Percentiles rank a stretch among this genome's conserved stretches.
These are phyloP conservation scores for Cercis canadensis DNA, from an alignment of 306 rosid genomes.

Conservation along the genomic window DNA sequence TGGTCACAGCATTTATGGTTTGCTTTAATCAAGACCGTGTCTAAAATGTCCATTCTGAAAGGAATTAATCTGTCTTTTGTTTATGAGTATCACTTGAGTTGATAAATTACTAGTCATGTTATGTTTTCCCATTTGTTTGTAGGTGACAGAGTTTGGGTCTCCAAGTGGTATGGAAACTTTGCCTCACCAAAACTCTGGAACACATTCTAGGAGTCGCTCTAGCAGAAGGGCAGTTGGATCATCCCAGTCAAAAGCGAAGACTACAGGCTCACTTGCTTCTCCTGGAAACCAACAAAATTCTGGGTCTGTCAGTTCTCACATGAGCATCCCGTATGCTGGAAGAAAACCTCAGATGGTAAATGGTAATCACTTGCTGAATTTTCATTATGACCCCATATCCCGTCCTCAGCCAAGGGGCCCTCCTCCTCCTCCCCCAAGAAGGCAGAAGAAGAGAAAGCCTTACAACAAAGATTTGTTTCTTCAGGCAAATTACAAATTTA, in stretches of 20 bases:
- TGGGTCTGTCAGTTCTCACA: slow-evolving; percentile 53
- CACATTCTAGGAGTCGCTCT: slow-evolving; percentile 48
- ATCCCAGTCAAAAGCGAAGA: slow-evolving; percentile 52
- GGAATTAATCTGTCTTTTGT: slow-evolving; percentile 2
- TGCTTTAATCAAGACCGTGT: slow-evolving; percentile 8
- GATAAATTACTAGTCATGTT: background rate
- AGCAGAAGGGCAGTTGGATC: slow-evolving; percentile 57
- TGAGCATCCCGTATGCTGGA: slow-evolving; percentile 58
- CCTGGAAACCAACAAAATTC: slow-evolving; percentile 51
- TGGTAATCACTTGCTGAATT: slow-evolving; percentile 90
- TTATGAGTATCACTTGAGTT: slow-evolving; percentile 26
- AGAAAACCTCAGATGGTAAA: slow-evolving; percentile 71
- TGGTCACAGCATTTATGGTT: background rate
- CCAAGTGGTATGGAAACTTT: slow-evolving; percentile 42
- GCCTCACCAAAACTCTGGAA: slow-evolving; percentile 51
- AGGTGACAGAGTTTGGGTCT: slow-evolving; percentile 63
- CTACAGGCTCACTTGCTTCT: slow-evolving; percentile 42
- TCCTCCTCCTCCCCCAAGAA: slow-evolving; percentile 81
- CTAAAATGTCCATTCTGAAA: background rate
- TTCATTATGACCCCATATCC: slow-evolving; percentile 86
- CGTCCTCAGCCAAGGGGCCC: slow-evolving; percentile 81
- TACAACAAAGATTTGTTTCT: slow-evolving; percentile 90
- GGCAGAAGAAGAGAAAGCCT: slow-evolving; percentile 75
- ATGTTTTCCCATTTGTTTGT: background rate
- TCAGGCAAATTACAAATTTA: slow-evolving; percentile 93